Evolutionary conservation across 2,329 filamentous ascomycete species (phyloP), one percentile per base, ranked within the genome.

Genomic region (Pseudogymnoascus sp.): DNA sequence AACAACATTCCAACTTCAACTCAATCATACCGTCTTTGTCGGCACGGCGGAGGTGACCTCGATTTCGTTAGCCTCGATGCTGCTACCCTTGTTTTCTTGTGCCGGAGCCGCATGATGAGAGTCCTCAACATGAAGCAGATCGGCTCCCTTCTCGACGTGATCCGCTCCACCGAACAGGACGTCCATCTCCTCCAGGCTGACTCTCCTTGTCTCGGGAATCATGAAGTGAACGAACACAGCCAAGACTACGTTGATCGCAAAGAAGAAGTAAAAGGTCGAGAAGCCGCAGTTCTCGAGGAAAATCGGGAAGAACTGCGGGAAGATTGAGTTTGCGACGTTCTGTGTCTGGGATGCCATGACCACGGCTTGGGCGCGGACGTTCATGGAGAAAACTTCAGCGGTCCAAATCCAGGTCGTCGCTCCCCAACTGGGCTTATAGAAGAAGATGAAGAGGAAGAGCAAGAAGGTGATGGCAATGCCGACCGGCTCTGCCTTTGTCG

Each of bases 391-490:
- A 64, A 89, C 78, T 68, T 89, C 86, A 1, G 84, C 80, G 0
- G 86, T 89, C 82, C 83, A 88, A 71, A 89, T 88, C 86, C 86
- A 89, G 16, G 84, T 83, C 4, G 85, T 88, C 1, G 85, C 85
- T 60, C 85, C 85, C 84, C 85, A 88, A 0, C 83, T 86, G 3
- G 86, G 85, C 71, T 89, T 89, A 75, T 89, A 85, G 75, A 85
- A 85, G 73, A 85, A 79, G 31, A 84, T 84, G 67, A 87, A 87
- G 6, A 87, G 73, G 77, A 88, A 88, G 16, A 88, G 76, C 67
- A 89, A 74, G 75, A 88, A 85, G 1, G 88, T 85, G 64, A 88
- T 88, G n/a, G 82, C 77, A 66, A 88, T 87, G 31, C 84, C 86
- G 3, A 88, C 85, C 4, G 82, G 74, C 61, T 83, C 73, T 0